These are phyloP conservation scores for Lactarius sp. DNA, from an alignment of 768 basidiomycete genomes.

Conservation along the genomic window DNA sequence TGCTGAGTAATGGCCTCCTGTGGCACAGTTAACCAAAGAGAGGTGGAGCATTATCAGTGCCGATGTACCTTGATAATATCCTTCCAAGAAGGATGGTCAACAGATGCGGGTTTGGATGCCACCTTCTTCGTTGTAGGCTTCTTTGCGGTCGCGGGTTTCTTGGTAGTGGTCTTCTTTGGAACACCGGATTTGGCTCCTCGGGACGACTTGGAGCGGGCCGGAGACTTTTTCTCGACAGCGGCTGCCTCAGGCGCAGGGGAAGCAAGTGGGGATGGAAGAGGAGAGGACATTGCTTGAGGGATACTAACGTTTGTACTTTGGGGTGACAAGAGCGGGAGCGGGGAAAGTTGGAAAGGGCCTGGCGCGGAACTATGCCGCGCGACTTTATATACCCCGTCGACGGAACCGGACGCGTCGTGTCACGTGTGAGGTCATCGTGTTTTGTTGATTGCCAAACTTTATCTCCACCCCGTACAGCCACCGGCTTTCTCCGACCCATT, in stretches of 20 bases:
- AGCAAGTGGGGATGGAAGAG: conserved; percentile 20
- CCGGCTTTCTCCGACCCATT: neutral
- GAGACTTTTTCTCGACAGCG: conserved; percentile 11
- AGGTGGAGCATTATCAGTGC: neutral
- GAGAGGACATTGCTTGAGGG: conserved; percentile 20
- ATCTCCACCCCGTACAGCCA: conserved; percentile 22
- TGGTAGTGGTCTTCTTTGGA: conserved; percentile 22
- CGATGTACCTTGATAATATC: conserved; percentile 36
- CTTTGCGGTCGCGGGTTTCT: conserved; percentile 19
- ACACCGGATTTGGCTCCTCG: conserved; percentile 19
- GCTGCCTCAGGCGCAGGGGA: conserved; percentile 11
- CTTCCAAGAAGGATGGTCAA: conserved; percentile 36
- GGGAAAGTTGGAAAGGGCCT: conserved; percentile 15
- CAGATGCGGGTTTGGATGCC: conserved; percentile 18
- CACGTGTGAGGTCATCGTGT: conserved; percentile 22
- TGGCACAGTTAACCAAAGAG: neutral
- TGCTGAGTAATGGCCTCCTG: conserved; percentile 70
- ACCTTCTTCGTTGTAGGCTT: conserved; percentile 25
- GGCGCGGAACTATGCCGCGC: neutral
- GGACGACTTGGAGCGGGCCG: conserved; percentile 16
- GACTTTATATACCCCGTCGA: conserved; percentile 26
- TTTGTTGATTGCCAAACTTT: conserved; percentile 27
- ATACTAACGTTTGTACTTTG: neutral
- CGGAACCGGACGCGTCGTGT: conserved; percentile 21
- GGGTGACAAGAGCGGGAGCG: neutral